These are phyloP conservation scores for Uncinocarpus reesii DNA, from an alignment of 2,329 filamentous ascomycete species.

Conservation along the genomic window DNA sequence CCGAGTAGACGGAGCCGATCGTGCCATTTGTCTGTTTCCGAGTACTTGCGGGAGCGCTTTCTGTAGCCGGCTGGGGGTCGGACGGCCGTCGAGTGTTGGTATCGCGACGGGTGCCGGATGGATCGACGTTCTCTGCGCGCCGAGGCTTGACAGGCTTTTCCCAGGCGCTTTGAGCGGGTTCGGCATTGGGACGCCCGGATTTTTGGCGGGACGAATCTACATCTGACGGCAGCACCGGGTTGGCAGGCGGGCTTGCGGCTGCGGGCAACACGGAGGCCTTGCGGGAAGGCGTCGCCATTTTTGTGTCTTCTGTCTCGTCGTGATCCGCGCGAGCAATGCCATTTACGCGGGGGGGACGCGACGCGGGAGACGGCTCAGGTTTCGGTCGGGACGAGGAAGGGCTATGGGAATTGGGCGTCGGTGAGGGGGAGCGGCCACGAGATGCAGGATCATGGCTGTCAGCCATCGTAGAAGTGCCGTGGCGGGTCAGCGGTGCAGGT, in stretches of 20 bases:
- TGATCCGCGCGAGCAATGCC: not conserved
- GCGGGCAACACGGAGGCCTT: not conserved
- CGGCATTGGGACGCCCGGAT: not conserved
- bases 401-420: not conserved
- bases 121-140: not conserved
- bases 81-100: not conserved
- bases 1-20: constrained; percentile 56
- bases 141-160: not conserved
- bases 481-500: not conserved
- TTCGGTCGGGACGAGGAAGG: not conserved
- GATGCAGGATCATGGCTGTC: not conserved
- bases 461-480: not conserved
- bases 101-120: not conserved
- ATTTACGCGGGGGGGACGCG: not conserved
- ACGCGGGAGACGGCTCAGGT: not conserved
- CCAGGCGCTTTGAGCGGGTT: not conserved
- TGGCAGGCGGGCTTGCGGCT: not conserved
- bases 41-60: constrained; percentile 37
- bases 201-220: not conserved
- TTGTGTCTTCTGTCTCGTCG: not conserved
- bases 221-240: not conserved
- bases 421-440: not conserved
- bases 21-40: constrained; percentile 55
- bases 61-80: not conserved
- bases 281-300: not conserved